phyloP scores from a whole-genome alignment of 1,284 basidiomycete genomes.

The Neonothopanus nambi region DNA sequence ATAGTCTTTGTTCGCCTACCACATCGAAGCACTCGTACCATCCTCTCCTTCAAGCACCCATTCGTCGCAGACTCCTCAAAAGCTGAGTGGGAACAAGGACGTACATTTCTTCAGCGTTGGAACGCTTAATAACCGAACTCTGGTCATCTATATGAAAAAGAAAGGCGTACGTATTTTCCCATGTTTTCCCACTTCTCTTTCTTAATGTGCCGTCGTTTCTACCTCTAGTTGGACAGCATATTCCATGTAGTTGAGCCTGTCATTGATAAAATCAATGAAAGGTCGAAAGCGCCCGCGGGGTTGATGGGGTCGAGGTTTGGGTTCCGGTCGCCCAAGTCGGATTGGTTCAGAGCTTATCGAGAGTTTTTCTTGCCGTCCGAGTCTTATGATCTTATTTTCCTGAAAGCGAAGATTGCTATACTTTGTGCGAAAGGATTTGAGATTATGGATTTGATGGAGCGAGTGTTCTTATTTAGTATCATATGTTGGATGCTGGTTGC shows the following conservation, averaged over 20 bases:
- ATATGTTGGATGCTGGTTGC: conserved; percentile 9
- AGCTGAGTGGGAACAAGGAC: conserved; percentile 83
- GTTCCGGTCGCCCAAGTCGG: conserved; percentile 74
- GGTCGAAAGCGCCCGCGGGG: conserved; percentile 62
- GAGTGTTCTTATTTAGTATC: conserved; percentile 31
- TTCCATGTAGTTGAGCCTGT: conserved; percentile 95
- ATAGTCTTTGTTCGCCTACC: conserved; percentile 82
- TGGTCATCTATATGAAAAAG: conserved; percentile 96
- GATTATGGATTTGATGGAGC: conserved; percentile 94
- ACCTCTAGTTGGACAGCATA: conserved; percentile 73
- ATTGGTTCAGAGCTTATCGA: conserved; percentile 88
- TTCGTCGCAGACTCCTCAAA: conserved; percentile 77
- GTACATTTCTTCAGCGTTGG: conserved; percentile 96
- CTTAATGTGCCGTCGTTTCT: neutral
- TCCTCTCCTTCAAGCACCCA: conserved; percentile 66
- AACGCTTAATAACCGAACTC: conserved; percentile 76
- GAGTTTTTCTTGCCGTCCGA: conserved; percentile 93
- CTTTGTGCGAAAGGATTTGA: conserved; percentile 94
- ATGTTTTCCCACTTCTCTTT: neutral
- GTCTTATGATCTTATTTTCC: conserved; percentile 86
- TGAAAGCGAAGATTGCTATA: conserved; percentile 89
- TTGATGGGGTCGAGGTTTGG: conserved; percentile 63
- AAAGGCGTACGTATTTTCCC: conserved; percentile 67
- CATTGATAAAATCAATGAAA: conserved; percentile 79
- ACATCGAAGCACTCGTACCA: conserved; percentile 94